These are phyloP conservation scores for Backusella parvicylindrica DNA, from an alignment of 192 early-diverging fungal genomes.

Conservation along the genomic window DNA sequence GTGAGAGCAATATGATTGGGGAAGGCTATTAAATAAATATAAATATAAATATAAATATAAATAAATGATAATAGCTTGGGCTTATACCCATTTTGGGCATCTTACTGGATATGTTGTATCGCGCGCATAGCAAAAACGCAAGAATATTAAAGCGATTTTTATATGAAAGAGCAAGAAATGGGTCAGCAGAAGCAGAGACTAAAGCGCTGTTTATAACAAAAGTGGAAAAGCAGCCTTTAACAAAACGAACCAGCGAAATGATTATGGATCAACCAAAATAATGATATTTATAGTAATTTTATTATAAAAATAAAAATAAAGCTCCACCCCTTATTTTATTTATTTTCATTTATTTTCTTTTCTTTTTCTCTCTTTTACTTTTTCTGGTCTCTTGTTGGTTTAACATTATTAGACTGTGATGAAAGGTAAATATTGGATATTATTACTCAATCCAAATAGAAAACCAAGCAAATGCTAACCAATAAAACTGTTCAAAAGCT, in stretches of 20 bases:
- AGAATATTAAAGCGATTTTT: slow-evolving; percentile 13
- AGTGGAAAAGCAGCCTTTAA: background rate
- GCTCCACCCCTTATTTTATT: background rate
- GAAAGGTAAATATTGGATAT: background rate
- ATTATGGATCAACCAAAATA: background rate
- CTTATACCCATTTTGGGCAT: slow-evolving; percentile 30
- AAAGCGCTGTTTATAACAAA: background rate
- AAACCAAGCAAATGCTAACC: background rate
- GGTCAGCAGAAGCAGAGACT: background rate
- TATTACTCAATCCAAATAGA: background rate
- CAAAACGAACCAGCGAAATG: background rate
- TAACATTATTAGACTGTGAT: background rate
- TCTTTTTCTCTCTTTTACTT: background rate
- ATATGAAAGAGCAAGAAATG: slow-evolving; percentile 15
- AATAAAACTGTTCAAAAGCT: background rate
- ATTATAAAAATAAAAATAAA: background rate
- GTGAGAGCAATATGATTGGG: background rate
- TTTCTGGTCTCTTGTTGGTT: background rate
- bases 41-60: background rate
- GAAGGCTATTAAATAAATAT: background rate
- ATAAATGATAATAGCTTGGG: slow-evolving; percentile 20
- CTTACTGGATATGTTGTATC: slow-evolving; percentile 22
- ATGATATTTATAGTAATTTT: background rate
- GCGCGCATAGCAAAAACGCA: slow-evolving; percentile 19
- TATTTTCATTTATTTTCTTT: background rate